These are phyloP conservation scores for Cystofilobasidium macerans DNA, from an alignment of 768 basidiomycete species.

Conservation along the genomic window DNA sequence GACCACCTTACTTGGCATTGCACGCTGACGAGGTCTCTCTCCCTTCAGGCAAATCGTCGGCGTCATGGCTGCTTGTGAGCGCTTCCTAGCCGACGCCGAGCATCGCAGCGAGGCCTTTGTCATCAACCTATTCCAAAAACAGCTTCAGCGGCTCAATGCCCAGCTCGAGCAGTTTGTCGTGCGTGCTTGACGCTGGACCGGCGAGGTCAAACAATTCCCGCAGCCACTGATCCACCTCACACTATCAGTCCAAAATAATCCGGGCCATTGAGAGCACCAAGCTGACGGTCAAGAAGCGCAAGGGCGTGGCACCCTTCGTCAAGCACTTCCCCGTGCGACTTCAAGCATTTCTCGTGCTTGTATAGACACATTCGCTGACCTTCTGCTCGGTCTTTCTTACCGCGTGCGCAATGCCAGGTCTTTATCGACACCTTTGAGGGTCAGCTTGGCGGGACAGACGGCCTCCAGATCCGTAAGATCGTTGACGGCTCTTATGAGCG, in stretches of 20 bases:
- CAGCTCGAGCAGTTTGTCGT: conserved; percentile 56
- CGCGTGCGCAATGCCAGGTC: no score
- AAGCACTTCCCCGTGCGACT: conserved; percentile 66
- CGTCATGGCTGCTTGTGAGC: conserved; percentile 65
- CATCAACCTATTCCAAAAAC: conserved; percentile 61
- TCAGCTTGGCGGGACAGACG: conserved; percentile 67
- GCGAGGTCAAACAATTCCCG: no score
- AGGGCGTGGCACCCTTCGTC: conserved; percentile 82
- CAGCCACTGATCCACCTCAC: not conserved
- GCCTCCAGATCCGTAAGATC: conserved; percentile 59
- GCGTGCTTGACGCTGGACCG: no score
- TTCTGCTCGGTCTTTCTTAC: not conserved
- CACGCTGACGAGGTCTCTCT: conserved; percentile 5
- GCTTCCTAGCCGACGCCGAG: conserved; percentile 63
- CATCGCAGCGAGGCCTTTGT: conserved; percentile 61
- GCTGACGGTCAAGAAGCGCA: conserved; percentile 79
- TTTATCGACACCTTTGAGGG: conserved; percentile 74
- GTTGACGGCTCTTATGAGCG: conserved; percentile 78
- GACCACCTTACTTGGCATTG: conserved; percentile 7
- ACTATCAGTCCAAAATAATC: conserved; percentile 46
- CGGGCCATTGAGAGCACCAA: conserved; percentile 74
- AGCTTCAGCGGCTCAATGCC: conserved; percentile 62
- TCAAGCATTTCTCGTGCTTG: not conserved
- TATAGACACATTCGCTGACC: not conserved
- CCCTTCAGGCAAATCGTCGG: conserved; percentile 67